Conservation (phyloP, 2,329 filamentous ascomycete species). For the Rosellinia necatrix region DNA sequence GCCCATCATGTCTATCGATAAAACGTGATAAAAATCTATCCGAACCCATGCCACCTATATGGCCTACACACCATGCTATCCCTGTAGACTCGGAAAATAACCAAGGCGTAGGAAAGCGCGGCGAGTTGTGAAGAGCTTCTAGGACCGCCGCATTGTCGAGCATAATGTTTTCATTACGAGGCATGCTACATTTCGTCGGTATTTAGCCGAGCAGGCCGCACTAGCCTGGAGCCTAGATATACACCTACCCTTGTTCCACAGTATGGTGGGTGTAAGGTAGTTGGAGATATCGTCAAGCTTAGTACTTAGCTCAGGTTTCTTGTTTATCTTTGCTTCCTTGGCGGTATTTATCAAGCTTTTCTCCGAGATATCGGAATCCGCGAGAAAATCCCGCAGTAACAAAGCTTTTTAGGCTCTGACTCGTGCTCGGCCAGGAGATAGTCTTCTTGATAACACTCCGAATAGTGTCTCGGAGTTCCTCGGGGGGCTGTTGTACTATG, state of each 20-base stretch:
- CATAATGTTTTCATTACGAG: slow-evolving; percentile 2
- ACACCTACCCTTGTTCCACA: not conserved
- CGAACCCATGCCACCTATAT: slow-evolving; percentile 7
- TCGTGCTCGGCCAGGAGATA: slow-evolving; percentile 88
- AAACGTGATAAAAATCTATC: slow-evolving; percentile 20
- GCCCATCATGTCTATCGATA: slow-evolving; percentile 1
- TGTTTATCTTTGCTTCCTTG: slow-evolving; percentile 46
- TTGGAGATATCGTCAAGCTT: not conserved
- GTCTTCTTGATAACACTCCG: slow-evolving; percentile 81
- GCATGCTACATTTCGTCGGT: slow-evolving; percentile 18
- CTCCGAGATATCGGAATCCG: slow-evolving; percentile 75
- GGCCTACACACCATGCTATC: slow-evolving; percentile 6
- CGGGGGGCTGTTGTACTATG: slow-evolving; percentile 72
- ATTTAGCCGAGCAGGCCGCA: not conserved
- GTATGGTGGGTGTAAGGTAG: not conserved
- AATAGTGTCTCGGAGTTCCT: slow-evolving; percentile 72
- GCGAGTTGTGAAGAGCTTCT: not conserved
- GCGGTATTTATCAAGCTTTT: slow-evolving; percentile 75
- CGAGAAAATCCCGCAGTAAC: slow-evolving; percentile 76
- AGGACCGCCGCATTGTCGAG: not conserved
- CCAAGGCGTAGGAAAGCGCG: slow-evolving; percentile 8
- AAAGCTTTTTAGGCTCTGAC: slow-evolving; percentile 82
- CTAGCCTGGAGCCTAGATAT: not conserved
- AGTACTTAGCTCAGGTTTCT: slow-evolving; percentile 29
- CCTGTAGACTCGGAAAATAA: not conserved